Base-by-base conservation (phyloP, 257 asterid genomes). In the Nicotiana undulata region DNA sequence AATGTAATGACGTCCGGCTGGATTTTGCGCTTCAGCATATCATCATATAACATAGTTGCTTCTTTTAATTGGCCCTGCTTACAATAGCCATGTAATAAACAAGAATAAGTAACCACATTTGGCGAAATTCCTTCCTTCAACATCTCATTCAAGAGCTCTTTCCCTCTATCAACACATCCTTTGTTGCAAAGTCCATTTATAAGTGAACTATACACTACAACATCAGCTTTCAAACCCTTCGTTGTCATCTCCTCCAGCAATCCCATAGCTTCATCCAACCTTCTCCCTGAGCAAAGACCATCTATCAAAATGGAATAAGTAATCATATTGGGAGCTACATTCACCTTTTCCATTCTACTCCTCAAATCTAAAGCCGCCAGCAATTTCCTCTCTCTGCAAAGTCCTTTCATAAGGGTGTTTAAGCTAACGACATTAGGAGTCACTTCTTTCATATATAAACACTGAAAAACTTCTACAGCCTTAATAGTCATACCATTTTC, bases 351-450 rank as follows among this genome's bases (percentile, higher is more conserved):
- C 97, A 92, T 93, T 84, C 85, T 82, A 77, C 22, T 76, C 90
- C 85, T 89, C 53, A 92, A 77, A 58, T 59, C 77, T 83, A 88
- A 83, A 77, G 97, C 98, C 67, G 88, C 80, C 0, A 66, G 58
- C 51, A 92, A 37, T 77, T 87, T 92, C 88, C 74, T 89, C 77
- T 76, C 90, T 76, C 85, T 88, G 80, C 93, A 92, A 26, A 90
- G 88, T 55, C 97, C 97, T 80, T 86, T 88, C 15, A 91, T 84
- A 88, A 91, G 65, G 6, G 93, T 91, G 76, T 93, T 93, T 70
- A 83, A 90, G 82, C 94, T 91, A 81, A 90, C 90, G 60, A 52
- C 44, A 86, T 93, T 90, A 0, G 86, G 87, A 26, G 70, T 46
- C 32, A 90, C 86, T 31, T 22, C 83, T 64, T 84, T 85, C 80